These are phyloP conservation scores for Macrophomina phaseolina DNA, from an alignment of 2,329 filamentous ascomycete genomes.

Conservation along the genomic window DNA sequence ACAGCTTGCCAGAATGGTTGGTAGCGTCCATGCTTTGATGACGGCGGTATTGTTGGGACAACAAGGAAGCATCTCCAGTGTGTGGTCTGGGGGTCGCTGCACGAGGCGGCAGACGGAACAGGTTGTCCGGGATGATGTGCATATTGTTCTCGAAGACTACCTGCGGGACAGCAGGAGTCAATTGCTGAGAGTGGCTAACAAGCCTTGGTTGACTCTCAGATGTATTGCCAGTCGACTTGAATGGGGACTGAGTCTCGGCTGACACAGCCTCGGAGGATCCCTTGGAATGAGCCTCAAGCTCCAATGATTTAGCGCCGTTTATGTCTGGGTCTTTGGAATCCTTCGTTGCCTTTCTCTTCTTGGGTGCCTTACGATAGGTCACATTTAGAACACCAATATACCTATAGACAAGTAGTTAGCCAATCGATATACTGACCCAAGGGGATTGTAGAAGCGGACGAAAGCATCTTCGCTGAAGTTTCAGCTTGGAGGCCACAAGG, in stretches of 20 bases:
- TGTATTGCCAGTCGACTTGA: constrained; percentile 32
- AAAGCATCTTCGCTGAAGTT: constrained; percentile 44
- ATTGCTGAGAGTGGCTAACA: constrained; percentile 77
- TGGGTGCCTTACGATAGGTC: constrained; percentile 84
- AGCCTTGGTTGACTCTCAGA: constrained; percentile 52
- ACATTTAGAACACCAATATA: constrained; percentile 98
- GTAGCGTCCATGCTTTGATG: constrained; percentile 42
- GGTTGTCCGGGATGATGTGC: constrained; percentile 86
- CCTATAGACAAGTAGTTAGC: constrained; percentile 56
- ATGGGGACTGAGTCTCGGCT: constrained; percentile 4
- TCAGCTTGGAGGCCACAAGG: constrained; percentile 45
- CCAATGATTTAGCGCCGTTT: constrained; percentile 7
- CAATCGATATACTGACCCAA: constrained; percentile 28
- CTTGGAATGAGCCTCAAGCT: constrained; percentile 8
- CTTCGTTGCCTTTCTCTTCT: constrained; percentile 57
- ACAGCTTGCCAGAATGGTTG: constrained; percentile 26
- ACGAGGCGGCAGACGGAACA: constrained; percentile 69
- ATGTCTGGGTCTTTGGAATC: constrained; percentile 19
- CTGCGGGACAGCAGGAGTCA: constrained; percentile 73
- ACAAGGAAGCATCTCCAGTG: constrained; percentile 37
- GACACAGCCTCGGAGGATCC: constrained; percentile 2
- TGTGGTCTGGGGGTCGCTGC: constrained; percentile 39
- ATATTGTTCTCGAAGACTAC: constrained; percentile 94
- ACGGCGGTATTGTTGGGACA: constrained; percentile 42
- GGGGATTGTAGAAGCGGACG: background rate